Conservation (phyloP, 1,139 yeast genomes). For the Candida mesenterica region DNA sequence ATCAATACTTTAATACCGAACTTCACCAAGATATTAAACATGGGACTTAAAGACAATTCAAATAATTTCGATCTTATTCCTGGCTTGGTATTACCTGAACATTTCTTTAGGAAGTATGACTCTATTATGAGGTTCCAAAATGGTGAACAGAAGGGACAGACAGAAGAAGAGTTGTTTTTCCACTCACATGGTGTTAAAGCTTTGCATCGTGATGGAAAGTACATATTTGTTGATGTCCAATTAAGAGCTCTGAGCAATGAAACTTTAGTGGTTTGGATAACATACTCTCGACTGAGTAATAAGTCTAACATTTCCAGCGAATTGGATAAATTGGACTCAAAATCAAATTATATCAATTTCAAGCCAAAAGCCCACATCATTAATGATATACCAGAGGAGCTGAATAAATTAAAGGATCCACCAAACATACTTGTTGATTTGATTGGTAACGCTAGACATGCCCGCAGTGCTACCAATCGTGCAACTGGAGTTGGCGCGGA, state of each 20-base stretch:
- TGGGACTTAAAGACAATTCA: conserved; percentile 43
- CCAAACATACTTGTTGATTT: not conserved
- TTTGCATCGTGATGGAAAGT: conserved; percentile 65
- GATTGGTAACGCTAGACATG: not conserved
- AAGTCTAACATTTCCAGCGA: conserved; percentile 24
- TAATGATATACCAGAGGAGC: conserved; percentile 1
- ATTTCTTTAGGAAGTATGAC: conserved; percentile 68
- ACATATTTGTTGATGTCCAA: conserved; percentile 72
- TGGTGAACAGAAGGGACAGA: conserved; percentile 17
- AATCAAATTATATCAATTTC: conserved; percentile 19
- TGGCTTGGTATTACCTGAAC: conserved; percentile 77
- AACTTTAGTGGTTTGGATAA: conserved; percentile 77
- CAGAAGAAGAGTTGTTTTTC: conserved; percentile 48
- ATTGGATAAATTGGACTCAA: conserved; percentile 23
- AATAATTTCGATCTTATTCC: conserved; percentile 44
- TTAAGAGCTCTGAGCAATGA: conserved; percentile 64
- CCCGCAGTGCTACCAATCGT: not conserved
- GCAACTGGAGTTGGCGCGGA: not conserved
- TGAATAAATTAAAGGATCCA: not conserved
- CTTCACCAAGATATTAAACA: conserved; percentile 53
- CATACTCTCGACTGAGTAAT: conserved; percentile 59
- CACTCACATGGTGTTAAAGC: conserved; percentile 67
- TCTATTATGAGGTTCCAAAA: conserved; percentile 24
- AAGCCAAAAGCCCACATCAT: not conserved
- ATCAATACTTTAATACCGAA: conserved; percentile 65